A percentile compares a stretch with the other conserved stretches of the same genome.
Conservation (phyloP, 805 yeast genomes). For the Ogataea trehaloabstinens region DNA sequence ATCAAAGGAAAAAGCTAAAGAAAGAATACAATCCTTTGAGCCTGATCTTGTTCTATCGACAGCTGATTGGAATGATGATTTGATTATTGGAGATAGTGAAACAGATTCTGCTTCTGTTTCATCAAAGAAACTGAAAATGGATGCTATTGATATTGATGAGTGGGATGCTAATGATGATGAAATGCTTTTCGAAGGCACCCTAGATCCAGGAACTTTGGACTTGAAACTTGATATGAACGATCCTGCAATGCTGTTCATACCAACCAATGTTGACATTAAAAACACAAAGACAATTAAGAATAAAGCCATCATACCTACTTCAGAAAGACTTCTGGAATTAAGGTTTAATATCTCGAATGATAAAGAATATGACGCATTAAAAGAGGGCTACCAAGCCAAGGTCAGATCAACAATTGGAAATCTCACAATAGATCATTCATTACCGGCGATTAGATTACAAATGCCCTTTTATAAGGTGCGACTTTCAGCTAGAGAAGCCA, state of each 20-base stretch:
- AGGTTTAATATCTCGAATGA: slow-evolving; percentile 89
- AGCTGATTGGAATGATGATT: slow-evolving; percentile 76
- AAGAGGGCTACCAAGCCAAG: slow-evolving; percentile 84
- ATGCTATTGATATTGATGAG: slow-evolving; percentile 40
- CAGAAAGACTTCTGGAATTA: slow-evolving; percentile 50
- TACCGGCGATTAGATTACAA: slow-evolving; percentile 83
- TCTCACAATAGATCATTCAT: slow-evolving; percentile 84
- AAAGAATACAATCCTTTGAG: slow-evolving; percentile 38
- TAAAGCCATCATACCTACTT: slow-evolving; percentile 46
- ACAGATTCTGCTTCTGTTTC: slow-evolving; percentile 26
- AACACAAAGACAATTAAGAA: slow-evolving; percentile 16
- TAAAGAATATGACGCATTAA: slow-evolving; percentile 74
- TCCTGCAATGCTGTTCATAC: slow-evolving; percentile 68
- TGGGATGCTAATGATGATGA: slow-evolving; percentile 59
- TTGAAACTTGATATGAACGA: slow-evolving; percentile 82
- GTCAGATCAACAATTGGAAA: slow-evolving; percentile 92
- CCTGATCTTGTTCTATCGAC: slow-evolving; percentile 64
- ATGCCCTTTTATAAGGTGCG: slow-evolving; percentile 87
- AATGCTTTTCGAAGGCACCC: slow-evolving; percentile 68
- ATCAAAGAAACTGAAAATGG: slow-evolving; percentile 28
- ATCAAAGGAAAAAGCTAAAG: slow-evolving; percentile 17
- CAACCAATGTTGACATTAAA: slow-evolving; percentile 29
- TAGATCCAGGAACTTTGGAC: slow-evolving; percentile 33
- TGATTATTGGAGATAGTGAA: slow-evolving; percentile 46
- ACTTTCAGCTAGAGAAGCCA: slow-evolving; percentile 60